A percentile compares a stretch with the other conserved stretches of the same genome.
Evolutionary conservation across 1,284 basidiomycete genomes (phyloP).

Genomic region (Leccinum subrobustum): DNA sequence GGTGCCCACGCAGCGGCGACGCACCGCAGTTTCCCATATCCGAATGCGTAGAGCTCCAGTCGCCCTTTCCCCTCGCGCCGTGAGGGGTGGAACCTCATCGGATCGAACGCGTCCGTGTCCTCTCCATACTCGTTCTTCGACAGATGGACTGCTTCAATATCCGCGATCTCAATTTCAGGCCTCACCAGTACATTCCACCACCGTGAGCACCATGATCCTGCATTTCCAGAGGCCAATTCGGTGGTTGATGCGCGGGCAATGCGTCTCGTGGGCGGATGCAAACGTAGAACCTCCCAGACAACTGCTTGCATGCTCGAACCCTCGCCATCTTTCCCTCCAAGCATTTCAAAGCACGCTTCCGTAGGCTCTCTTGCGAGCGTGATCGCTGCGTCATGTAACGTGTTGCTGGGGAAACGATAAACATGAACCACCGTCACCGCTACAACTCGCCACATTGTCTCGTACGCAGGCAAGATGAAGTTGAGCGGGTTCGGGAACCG

Average conservation of each 20-base stretch:
- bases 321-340: constrained; percentile 10
- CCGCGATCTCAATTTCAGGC: constrained; percentile 34
- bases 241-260: constrained; percentile 36
- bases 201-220: neutral
- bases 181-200: constrained; percentile 9
- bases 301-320: constrained; percentile 40
- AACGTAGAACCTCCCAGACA: constrained; percentile 49
- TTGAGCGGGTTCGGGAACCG: constrained; percentile 46
- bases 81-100: constrained; percentile 38
- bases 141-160: constrained; percentile 43
- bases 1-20: constrained; percentile 53
- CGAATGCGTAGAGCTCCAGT: constrained; percentile 42
- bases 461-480: constrained; percentile 56
- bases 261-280: constrained; percentile 53
- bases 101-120: constrained; percentile 39
- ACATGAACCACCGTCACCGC: constrained; percentile 41
- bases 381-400: constrained; percentile 27
- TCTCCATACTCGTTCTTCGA: constrained; percentile 39
- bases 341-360: constrained; percentile 31
- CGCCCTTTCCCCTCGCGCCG: constrained; percentile 15
- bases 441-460: constrained; percentile 61
- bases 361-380: constrained; percentile 38
- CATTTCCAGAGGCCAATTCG: neutral
- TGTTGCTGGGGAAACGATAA: constrained; percentile 27
- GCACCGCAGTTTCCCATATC: constrained; percentile 45